Percentiles rank a stretch among this genome's conserved stretches.
Conservation (phyloP, 2,329 filamentous ascomycete genomes). For the Nannizziopsis barbatae region DNA sequence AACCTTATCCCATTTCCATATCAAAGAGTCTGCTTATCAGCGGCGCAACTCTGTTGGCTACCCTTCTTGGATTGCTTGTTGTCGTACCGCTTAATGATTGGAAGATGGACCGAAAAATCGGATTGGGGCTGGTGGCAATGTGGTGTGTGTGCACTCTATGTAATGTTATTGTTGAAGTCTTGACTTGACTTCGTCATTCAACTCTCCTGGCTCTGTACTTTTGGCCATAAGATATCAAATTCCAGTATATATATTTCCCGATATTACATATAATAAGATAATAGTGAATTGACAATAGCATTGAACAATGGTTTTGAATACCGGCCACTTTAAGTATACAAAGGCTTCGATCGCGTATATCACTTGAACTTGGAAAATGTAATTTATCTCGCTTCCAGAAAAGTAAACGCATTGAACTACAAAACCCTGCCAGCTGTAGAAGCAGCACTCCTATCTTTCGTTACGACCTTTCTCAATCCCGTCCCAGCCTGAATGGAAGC, state of each 20-base stretch:
- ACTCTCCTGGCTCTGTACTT: background rate
- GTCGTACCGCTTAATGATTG: slow-evolving; percentile 76
- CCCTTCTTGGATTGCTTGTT: slow-evolving; percentile 65
- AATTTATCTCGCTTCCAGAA: no score
- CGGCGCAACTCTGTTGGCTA: slow-evolving; percentile 70
- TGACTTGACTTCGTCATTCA: background rate
- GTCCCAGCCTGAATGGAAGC: slow-evolving; percentile 73
- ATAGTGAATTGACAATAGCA: no score
- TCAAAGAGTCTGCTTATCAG: slow-evolving; percentile 76
- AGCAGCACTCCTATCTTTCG: slow-evolving; percentile 70
- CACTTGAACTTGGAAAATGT: no score
- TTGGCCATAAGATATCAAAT: background rate
- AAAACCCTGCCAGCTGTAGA: slow-evolving; percentile 65
- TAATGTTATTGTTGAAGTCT: slow-evolving; percentile 70
- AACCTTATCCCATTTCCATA: slow-evolving; percentile 72
- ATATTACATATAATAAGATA: background rate
- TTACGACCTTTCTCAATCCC: slow-evolving; percentile 73
- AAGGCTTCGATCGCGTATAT: no score
- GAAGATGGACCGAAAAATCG: slow-evolving; percentile 72
- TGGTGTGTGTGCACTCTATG: slow-evolving; percentile 71
- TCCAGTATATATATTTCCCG: background rate
- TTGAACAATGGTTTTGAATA: no score
- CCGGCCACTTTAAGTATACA: no score
- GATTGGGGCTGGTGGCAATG: slow-evolving; percentile 64
- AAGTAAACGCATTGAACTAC: slow-evolving; percentile 12